Percentiles rank a stretch among this genome's conserved stretches.
These are phyloP conservation scores for Pilatotrama ljubarskyi DNA, from an alignment of 768 basidiomycete genomes.

Conservation along the genomic window DNA sequence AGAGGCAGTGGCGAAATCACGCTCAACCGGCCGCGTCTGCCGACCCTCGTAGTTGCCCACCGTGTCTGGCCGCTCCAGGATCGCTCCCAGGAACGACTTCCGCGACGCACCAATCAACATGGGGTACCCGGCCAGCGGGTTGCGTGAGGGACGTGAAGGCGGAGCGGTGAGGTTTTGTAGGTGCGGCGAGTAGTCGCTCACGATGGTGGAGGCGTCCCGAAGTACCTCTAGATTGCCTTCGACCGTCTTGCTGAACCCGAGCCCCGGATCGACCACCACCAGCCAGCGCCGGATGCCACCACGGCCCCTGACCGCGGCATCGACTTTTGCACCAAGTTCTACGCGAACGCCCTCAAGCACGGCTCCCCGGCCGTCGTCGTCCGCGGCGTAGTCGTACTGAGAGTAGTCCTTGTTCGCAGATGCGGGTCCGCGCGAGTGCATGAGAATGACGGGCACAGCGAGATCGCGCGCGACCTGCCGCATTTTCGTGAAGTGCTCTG, in stretches of 20 bases:
- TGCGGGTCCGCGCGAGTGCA: constrained; percentile 92
- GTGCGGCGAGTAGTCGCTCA: constrained; percentile 35
- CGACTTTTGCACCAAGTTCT: constrained; percentile 73
- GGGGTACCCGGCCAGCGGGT: constrained; percentile 59
- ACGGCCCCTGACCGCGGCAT: constrained; percentile 59
- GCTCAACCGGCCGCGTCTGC: constrained; percentile 60
- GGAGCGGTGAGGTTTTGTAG: constrained; percentile 9
- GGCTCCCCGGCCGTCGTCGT: constrained; percentile 35
- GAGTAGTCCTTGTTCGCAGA: constrained; percentile 68
- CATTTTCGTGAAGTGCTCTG: constrained; percentile 57
- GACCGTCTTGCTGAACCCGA: constrained; percentile 90
- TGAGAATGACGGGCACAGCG: constrained; percentile 81
- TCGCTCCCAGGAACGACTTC: constrained; percentile 79
- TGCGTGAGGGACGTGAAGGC: constrained; percentile 30
- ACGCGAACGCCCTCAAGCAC: constrained; percentile 66
- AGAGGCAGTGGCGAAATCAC: constrained; percentile 79
- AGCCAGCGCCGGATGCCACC: constrained; percentile 86
- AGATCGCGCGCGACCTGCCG: constrained; percentile 60
- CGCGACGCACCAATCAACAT: constrained; percentile 76
- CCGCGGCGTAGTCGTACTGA: constrained; percentile 44
- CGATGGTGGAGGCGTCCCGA: constrained; percentile 48
- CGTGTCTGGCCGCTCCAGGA: constrained; percentile 51
- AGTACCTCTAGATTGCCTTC: constrained; percentile 74
- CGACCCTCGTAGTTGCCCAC: constrained; percentile 45
- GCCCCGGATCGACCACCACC: constrained; percentile 86